Conservation (phyloP, 148 eudicot genomes). For the Amaranthus palmeri region DNA sequence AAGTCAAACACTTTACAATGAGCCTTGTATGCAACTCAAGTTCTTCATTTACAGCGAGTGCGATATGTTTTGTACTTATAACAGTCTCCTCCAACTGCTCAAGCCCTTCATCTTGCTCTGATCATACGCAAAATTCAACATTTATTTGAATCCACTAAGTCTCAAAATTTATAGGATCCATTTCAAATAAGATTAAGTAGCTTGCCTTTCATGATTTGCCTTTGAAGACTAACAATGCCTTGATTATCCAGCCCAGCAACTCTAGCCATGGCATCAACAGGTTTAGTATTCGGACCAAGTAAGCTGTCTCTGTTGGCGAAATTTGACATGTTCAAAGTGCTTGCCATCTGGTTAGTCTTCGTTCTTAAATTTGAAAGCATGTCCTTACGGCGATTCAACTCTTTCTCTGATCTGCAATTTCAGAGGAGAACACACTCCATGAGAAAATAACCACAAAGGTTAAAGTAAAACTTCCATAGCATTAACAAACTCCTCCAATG, state of each 20-base stretch:
- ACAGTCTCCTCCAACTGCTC: conserved; percentile 85
- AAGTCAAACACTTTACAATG: conserved; percentile 41
- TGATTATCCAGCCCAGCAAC: conserved; percentile 65
- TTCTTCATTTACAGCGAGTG: conserved; percentile 91
- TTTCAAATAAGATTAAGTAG: conserved; percentile 11
- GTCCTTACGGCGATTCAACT: conserved; percentile 72
- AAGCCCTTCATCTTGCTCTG: conserved; percentile 99
- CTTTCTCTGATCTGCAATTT: conserved; percentile 64
- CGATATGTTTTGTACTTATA: conserved; percentile 85
- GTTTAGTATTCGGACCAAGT: conserved; percentile 74
- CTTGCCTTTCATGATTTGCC: conserved; percentile 88
- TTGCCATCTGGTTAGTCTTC: conserved; percentile 81
- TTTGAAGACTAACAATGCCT: conserved; percentile 79
- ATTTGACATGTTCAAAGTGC: conserved; percentile 82
- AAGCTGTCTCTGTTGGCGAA: conserved; percentile 81
- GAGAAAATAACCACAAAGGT: background rate
- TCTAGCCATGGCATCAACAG: conserved; percentile 76
- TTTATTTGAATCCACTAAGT: background rate
- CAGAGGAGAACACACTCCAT: conserved; percentile 8
- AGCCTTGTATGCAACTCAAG: conserved; percentile 80
- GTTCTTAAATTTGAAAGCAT: conserved; percentile 72
- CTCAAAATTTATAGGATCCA: background rate
- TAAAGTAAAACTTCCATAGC: background rate
- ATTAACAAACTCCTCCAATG: background rate
- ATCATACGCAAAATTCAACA: conserved; percentile 16